Base-by-base conservation (phyloP, 805 yeast genomes). In the Wickerhamomyces bisporus region DNA sequence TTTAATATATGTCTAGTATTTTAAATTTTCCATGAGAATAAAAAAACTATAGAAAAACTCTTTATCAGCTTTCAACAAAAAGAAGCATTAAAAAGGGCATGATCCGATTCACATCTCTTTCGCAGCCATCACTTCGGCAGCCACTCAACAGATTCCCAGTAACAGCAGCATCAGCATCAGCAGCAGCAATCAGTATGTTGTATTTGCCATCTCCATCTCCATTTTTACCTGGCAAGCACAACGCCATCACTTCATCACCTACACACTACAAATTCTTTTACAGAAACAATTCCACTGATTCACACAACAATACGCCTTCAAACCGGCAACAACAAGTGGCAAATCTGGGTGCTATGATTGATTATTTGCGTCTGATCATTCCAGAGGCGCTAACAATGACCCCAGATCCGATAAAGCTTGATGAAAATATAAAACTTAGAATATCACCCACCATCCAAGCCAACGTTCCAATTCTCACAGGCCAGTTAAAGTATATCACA, bases 381-480 rank as follows among this genome's bases (percentile, higher is more conserved):
- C 88, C 88, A 0, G 55, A 65, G 32, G 49, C 81, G 16, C 53
- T 81, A 9, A 63, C 63, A 18, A 55, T 55, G 23, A 58, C 75
- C 12, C 55, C 81, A 2, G 71, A 77, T 5, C 55, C 64, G 15
- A 55, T 57, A 4, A 51, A 62, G 12, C 40, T 81, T 5, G 68
- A 77, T 26, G 58, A 65, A 1, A 59, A 72, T 20, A 62, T 83
- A 1, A 57, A 65, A 12, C 60, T 83, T 16, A 57, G 84, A 14
- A 57, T 83, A 2, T 66, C 79, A 30, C 88, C 88, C 0, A 62
- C 70, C 1, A 70, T 73, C 32, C 69, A 68, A 34, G 68, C 77
- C 1, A 70, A 70, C 41, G 45, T 79, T 11, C 88, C 88, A 2
- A 57, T 61, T 2, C 56, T 82, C 18, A 68, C 68, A 33, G 86